Base-by-base conservation (phyloP, 192 early-diverging fungal genomes). In the Globomyces pollinis-pini region DNA sequence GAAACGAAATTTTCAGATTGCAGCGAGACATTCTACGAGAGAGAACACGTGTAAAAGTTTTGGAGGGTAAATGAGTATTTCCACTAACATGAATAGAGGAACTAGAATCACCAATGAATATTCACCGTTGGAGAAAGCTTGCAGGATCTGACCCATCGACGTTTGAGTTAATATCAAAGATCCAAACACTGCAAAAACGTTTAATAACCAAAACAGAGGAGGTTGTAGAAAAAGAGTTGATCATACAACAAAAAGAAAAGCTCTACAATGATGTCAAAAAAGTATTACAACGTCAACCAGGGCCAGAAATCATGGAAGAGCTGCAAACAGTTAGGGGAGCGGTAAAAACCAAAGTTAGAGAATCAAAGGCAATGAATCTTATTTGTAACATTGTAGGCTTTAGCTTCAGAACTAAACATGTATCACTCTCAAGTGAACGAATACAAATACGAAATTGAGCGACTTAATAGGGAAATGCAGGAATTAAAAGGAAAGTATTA, bases 401-500 rank as follows among this genome's bases (percentile, higher is more conserved):
- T 84, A 16, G 81, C 81, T 24, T 78, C 78, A 9, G 81, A 84
- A 43, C 69, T 84, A 11, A 84, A 80, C 68, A 84, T 81, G 81
- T 81, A 81, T 43, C 78, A 80, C 45, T 72, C 77, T 23, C 81
- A 84, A 75, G 71, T 75, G 2, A 79, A 77, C 53, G 78, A 84
- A 50, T 78, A 77, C 67, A 81, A 80, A 59, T 76, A 75, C 51
- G 77, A 84, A 52, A 79, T 84, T 36, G 78, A 79, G 43, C 53
- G 67, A 7, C 64, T 84, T 24, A 77, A 72, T 21, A 67, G 71
- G 7, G 76, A 81, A 49, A 52, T 77, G 39, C 78, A 81, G 50
- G 76, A 75, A n/a, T 38, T 78, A 16, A 84, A 81, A 60, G 77
- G 73, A 30, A 80, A 80, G 56, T 81, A 75, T 58, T 84, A 73